A percentile compares a stretch with the other conserved stretches of the same genome.
Evolutionary conservation across 768 basidiomycete genomes (phyloP).

Genomic region (Galerina sulciceps): DNA sequence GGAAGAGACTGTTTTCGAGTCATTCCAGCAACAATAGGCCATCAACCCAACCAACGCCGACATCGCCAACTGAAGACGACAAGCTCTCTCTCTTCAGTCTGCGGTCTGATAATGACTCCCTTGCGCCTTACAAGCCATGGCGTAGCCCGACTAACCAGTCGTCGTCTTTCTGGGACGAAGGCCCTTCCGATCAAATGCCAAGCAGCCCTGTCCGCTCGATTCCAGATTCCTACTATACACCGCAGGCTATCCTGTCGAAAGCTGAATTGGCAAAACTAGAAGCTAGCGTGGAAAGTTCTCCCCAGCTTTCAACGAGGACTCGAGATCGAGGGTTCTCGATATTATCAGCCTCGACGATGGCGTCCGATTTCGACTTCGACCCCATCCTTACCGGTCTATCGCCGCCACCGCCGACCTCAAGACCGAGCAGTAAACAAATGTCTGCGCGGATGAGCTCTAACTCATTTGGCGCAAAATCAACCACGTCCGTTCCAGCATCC

Average conservation of each 20-base stretch:
- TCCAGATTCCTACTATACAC: constrained; percentile 48
- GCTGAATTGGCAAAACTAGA: constrained; percentile 68
- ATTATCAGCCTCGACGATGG: constrained; percentile 41
- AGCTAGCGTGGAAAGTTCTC: constrained; percentile 42
- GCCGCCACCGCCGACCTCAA: constrained; percentile 28
- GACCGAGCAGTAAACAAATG: constrained; percentile 17
- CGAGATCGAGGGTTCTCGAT: constrained; percentile 36
- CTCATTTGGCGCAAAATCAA: constrained; percentile 1
- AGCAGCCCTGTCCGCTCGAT: constrained; percentile 34
- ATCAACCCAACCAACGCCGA: constrained; percentile 42
- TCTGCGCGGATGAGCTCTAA: constrained; percentile 11
- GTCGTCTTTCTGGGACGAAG: constrained; percentile 53
- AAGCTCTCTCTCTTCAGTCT: constrained; percentile 57
- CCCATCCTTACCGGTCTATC: constrained; percentile 26
- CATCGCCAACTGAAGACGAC: constrained; percentile 51
- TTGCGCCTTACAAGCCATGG: constrained; percentile 28
- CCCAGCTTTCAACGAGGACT: constrained; percentile 22
- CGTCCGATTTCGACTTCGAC: constrained; percentile 31
- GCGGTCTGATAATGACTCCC: constrained; percentile 45
- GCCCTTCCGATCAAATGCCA: constrained; percentile 36
- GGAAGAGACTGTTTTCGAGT: constrained; percentile 68
- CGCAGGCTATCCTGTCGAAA: constrained; percentile 70
- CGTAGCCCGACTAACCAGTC: constrained; percentile 23
- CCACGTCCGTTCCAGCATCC: not conserved
- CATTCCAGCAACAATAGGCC: constrained; percentile 54